A percentile compares a stretch with the other conserved stretches of the same genome.
phyloP scores from a whole-genome alignment of 2,329 filamentous ascomycete genomes.

The Dichotomopilus funicola region DNA sequence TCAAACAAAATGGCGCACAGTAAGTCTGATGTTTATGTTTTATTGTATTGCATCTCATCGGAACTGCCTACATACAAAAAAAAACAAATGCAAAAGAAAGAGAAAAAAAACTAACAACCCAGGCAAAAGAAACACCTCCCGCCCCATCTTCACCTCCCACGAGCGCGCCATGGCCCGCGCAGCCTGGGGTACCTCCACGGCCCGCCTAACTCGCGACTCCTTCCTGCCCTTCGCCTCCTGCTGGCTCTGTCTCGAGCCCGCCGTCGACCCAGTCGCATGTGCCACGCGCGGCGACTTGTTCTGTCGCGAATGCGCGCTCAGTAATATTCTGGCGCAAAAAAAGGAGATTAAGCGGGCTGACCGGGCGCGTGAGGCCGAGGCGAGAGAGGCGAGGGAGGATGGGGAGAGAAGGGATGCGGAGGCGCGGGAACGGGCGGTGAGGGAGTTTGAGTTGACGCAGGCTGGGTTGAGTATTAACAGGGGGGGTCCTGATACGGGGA shows the following conservation, averaged over 20 bases:
- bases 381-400: slow-evolving; percentile 56
- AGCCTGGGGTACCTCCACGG: slow-evolving; percentile 73
- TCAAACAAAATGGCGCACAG: slow-evolving; percentile 37
- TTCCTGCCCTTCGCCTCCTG: slow-evolving; percentile 90
- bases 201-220: slow-evolving; percentile 81
- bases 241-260: slow-evolving; percentile 75
- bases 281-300: slow-evolving; percentile 74
- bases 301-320: slow-evolving; percentile 88
- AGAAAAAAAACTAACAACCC: slow-evolving; percentile 14
- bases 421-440: slow-evolving; percentile 61
- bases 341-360: slow-evolving; percentile 83
- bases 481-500: slow-evolving; percentile 30
- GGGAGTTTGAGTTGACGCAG: slow-evolving; percentile 80
- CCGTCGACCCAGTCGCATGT: slow-evolving; percentile 78
- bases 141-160: slow-evolving; percentile 88
- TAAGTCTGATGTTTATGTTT: slow-evolving; percentile 27
- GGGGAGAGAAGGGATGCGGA: slow-evolving; percentile 59
- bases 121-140: slow-evolving; percentile 84
- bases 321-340: slow-evolving; percentile 83
- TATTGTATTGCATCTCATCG: too few species aligned
- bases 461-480: slow-evolving; percentile 52
- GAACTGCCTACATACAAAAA: too few species aligned
- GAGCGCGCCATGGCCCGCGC: slow-evolving; percentile 77
- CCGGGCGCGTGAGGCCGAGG: slow-evolving; percentile 54
- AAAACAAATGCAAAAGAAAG: not conserved